Evolutionary conservation across 768 basidiomycete species (phyloP).

Genomic region (Lentinula sp.): DNA sequence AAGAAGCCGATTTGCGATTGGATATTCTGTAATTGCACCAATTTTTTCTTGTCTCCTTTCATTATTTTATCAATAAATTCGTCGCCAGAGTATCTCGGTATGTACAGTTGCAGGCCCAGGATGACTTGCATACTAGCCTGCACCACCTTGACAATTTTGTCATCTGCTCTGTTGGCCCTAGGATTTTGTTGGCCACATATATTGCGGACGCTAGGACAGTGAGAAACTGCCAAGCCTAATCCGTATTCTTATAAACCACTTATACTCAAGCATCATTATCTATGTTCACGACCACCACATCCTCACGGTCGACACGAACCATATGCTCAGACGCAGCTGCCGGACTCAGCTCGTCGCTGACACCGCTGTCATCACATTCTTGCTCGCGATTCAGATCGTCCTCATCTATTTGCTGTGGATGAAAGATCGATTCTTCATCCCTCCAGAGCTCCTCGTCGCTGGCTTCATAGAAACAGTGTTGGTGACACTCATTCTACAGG

Average conservation of each 20-base stretch:
- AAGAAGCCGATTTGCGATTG: background rate
- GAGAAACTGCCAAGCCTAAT: constrained; percentile 1
- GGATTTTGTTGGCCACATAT: no score
- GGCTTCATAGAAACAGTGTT: background rate
- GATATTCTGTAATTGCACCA: no score
- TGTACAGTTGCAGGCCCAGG: no score
- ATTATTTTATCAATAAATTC: no score
- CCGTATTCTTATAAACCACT: background rate
- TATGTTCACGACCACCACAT: background rate
- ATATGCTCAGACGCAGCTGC: background rate
- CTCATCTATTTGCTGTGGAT: background rate
- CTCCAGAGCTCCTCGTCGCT: background rate
- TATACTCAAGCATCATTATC: background rate
- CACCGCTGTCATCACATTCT: background rate
- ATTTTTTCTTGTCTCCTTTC: no score
- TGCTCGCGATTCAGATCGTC: background rate
- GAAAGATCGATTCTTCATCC: background rate
- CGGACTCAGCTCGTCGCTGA: constrained; percentile 1
- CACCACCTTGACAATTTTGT: no score
- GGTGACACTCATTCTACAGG: background rate
- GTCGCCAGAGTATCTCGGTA: no score
- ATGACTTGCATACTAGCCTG: no score
- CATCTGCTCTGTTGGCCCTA: no score
- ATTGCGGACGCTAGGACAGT: background rate
- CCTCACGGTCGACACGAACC: background rate